Percentiles rank a stretch among this genome's conserved stretches.
phyloP scores from a whole-genome alignment of 352 stramenopile genomes.

The Globisporangium megalacanthum region DNA sequence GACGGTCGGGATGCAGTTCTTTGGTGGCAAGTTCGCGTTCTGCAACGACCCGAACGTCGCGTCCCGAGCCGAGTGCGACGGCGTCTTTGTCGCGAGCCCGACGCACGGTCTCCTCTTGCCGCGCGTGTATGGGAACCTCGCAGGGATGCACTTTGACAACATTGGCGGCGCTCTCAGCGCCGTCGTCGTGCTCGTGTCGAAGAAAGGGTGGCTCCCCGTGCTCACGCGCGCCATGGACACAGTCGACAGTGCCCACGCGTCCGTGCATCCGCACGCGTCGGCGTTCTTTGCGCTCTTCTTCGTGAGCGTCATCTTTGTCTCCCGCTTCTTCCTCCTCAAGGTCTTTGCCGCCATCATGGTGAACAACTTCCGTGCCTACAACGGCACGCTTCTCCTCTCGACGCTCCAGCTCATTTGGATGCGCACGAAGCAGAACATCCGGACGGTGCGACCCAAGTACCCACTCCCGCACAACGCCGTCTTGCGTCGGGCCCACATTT shows the following conservation, averaged over 20 bases:
- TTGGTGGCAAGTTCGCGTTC: conserved; percentile 69
- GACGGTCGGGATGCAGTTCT: conserved; percentile 83
- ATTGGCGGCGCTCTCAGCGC: conserved; percentile 73
- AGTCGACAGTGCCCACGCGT: conserved; percentile 60
- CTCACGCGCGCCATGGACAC: conserved; percentile 84
- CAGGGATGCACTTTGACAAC: conserved; percentile 79
- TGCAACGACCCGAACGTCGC: conserved; percentile 70
- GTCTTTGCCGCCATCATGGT: conserved; percentile 81
- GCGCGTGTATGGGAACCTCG: conserved; percentile 75
- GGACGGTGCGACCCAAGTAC: conserved; percentile 69
- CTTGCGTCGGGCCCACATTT: conserved; percentile 51
- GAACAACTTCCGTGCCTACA: conserved; percentile 85
- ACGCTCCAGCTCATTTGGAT: conserved; percentile 81
- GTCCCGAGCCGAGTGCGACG: conserved; percentile 41
- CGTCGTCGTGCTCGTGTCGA: conserved; percentile 76
- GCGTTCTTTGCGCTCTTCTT: conserved; percentile 83
- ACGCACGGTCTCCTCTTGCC: conserved; percentile 52
- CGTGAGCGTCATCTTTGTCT: conserved; percentile 74
- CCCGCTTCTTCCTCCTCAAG: conserved; percentile 70
- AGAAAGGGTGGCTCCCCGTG: conserved; percentile 82
- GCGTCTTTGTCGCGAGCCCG: conserved; percentile 50
- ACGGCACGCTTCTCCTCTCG: conserved; percentile 67
- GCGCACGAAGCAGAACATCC: conserved; percentile 54
- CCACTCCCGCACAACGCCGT: conserved; percentile 52
- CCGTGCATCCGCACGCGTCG: conserved; percentile 52